Percentiles rank a stretch among this genome's conserved stretches.
Conservation (phyloP, 2,329 filamentous ascomycete species). For the Fusarium equiseti region DNA sequence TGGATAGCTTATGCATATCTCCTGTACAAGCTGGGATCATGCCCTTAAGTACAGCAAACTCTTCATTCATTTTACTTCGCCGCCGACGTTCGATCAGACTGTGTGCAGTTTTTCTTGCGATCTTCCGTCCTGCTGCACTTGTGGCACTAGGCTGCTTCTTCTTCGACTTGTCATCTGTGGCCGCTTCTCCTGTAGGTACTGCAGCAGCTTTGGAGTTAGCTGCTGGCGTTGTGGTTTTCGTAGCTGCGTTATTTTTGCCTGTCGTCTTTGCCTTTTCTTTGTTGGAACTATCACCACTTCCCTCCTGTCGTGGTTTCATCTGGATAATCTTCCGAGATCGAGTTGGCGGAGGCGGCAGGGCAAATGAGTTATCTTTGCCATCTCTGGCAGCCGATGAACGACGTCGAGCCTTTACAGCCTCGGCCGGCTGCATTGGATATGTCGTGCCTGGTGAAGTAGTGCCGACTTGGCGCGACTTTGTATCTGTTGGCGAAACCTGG, state of each 20-base stretch:
- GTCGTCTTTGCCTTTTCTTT: conserved; percentile 43
- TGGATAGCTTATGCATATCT: conserved; percentile 98
- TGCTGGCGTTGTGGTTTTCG: conserved; percentile 32
- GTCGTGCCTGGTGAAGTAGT: conserved; percentile 46
- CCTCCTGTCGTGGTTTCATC: conserved; percentile 80
- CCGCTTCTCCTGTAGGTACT: conserved; percentile 37
- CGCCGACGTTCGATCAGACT: conserved; percentile 91
- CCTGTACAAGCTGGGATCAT: conserved; percentile 97
- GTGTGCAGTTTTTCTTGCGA: conserved; percentile 94
- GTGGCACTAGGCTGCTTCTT: conserved; percentile 81
- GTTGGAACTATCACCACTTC: conserved; percentile 44
- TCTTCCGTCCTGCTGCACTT: conserved; percentile 91
- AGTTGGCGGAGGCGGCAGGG: conserved; percentile 91
- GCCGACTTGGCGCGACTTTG: conserved; percentile 50
- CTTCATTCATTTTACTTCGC: conserved; percentile 98
- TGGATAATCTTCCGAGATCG: conserved; percentile 96
- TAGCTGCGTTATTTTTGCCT: conserved; percentile 37
- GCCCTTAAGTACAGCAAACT: conserved; percentile 91
- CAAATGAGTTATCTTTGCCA: conserved; percentile 73
- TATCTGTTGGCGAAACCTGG: conserved; percentile 45
- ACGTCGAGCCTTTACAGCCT: conserved; percentile 66
- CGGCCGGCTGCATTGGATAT: conserved; percentile 63
- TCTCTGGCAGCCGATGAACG: conserved; percentile 61
- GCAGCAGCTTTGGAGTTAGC: conserved; percentile 40
- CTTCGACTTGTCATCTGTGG: conserved; percentile 62